phyloP scores from a whole-genome alignment of 1,284 basidiomycete genomes.

The Puccinia triticina region DNA sequence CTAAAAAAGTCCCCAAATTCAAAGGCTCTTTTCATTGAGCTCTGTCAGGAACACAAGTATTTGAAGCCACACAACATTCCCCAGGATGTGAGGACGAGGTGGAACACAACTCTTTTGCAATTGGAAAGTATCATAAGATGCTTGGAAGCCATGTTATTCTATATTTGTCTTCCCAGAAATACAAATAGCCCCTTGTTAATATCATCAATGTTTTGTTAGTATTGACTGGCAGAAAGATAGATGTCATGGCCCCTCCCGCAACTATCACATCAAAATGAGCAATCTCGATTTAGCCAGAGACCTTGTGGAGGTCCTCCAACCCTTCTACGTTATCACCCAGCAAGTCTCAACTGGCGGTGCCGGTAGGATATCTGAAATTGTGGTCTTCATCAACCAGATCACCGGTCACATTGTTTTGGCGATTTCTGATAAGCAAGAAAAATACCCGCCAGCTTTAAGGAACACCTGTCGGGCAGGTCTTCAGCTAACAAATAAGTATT shows the following conservation, averaged over 20 bases:
- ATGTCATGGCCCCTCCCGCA: not conserved
- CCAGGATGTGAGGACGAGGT: not conserved
- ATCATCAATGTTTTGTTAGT: not conserved
- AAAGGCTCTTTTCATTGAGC: not conserved
- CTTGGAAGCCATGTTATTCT: not conserved
- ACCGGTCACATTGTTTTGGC: not conserved
- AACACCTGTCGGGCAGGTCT: not conserved
- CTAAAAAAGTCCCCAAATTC: not conserved
- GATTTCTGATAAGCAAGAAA: not conserved
- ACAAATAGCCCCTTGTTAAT: not conserved
- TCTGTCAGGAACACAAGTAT: not conserved
- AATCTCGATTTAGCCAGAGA: not conserved
- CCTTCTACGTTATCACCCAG: not conserved
- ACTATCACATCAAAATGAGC: not conserved
- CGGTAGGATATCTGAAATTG: not conserved
- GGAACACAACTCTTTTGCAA: not conserved
- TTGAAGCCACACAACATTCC: not conserved
- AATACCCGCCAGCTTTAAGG: not conserved
- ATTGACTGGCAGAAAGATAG: not conserved
- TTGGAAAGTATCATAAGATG: not conserved
- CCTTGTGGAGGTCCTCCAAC: not conserved
- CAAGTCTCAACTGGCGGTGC: not conserved
- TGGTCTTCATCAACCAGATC: not conserved
- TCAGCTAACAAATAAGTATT: slow-evolving; percentile 9
- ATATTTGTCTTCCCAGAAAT: not conserved